Evolutionary conservation across 2,329 filamentous ascomycete species (phyloP).

Genomic region (Talaromyces sp.): DNA sequence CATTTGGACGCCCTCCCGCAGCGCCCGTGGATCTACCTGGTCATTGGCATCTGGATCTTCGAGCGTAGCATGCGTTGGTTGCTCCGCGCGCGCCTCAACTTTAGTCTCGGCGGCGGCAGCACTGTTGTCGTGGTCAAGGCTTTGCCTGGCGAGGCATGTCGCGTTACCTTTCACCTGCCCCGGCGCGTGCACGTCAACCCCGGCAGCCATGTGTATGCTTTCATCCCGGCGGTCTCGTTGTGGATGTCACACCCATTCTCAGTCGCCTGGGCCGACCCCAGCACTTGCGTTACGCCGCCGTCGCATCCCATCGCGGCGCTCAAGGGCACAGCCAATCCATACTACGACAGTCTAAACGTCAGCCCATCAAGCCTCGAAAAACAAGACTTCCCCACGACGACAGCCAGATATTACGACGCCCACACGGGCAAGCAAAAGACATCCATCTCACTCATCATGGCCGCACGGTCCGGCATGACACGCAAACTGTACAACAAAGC

Average conservation of each 20-base stretch:
- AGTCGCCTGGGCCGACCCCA: conserved; percentile 41
- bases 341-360: conserved; percentile 10
- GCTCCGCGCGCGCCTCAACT: conserved; percentile 51
- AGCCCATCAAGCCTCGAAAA: conserved; percentile 28
- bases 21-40: conserved; percentile 31
- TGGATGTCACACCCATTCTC: conserved; percentile 49
- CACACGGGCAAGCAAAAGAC: conserved; percentile 24
- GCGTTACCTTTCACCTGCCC: conserved; percentile 56
- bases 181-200: conserved; percentile 50
- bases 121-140: conserved; percentile 55
- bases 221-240: conserved; percentile 47
- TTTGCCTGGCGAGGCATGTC: conserved; percentile 55
- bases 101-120: conserved; percentile 41
- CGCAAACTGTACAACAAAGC: conserved; percentile 55
- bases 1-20: conserved; percentile 38
- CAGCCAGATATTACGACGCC: conserved; percentile 12
- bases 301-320: conserved; percentile 18
- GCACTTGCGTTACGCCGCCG: conserved; percentile 19
- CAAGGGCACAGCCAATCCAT: conserved; percentile 5
- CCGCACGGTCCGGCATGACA: conserved; percentile 60
- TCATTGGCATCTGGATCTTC: conserved; percentile 34
- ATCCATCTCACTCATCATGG: conserved; percentile 53
- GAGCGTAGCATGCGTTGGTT: conserved; percentile 44
- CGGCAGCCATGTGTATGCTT: conserved; percentile 57
- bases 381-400: conserved; percentile 18